Conservation (phyloP, 768 basidiomycete species). For the Termitomyces sp. region DNA sequence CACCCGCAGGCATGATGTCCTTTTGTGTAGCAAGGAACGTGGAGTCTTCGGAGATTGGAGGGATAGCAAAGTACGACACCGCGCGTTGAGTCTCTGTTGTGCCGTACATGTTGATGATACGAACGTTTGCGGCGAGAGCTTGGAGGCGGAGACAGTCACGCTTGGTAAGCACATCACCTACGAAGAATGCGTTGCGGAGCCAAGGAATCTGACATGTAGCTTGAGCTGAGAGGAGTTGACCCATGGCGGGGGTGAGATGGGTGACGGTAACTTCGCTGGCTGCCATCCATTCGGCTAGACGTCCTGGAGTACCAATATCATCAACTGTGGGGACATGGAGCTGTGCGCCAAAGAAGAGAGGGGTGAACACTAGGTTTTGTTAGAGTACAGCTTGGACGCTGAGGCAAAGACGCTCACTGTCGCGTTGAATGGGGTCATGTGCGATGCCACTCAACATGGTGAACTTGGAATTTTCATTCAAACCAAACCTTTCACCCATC, state of each 20-base stretch:
- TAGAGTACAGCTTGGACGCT: conserved; percentile 2
- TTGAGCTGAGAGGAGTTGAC: conserved; percentile 84
- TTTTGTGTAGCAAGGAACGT: conserved; percentile 93
- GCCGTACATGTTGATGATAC: conserved; percentile 99
- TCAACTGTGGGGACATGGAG: conserved; percentile 95
- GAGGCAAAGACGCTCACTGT: conserved; percentile 65
- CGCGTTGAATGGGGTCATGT: conserved; percentile 97
- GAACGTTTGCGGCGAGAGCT: conserved; percentile 84
- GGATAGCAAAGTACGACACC: conserved; percentile 94
- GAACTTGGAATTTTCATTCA: conserved; percentile 74
- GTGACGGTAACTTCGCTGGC: conserved; percentile 88
- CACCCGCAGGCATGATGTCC: conserved; percentile 96
- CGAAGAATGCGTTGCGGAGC: conserved; percentile 91
- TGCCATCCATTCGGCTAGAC: conserved; percentile 98
- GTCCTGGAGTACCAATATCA: conserved; percentile 94
- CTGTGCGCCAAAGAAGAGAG: conserved; percentile 93
- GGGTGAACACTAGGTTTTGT: conserved; percentile 79
- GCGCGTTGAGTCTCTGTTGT: conserved; percentile 99
- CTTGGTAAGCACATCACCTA: conserved; percentile 98
- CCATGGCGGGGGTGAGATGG: conserved; percentile 98
- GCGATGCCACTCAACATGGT: conserved; percentile 99
- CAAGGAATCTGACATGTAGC: conserved; percentile 84
- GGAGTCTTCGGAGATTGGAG: conserved; percentile 73
- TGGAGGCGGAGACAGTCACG: conserved; percentile 95
- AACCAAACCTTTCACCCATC: conserved; percentile 88